Evolutionary conservation across 371 early-diverging fungal species (phyloP).

Genomic region (Mortierella sp.): DNA sequence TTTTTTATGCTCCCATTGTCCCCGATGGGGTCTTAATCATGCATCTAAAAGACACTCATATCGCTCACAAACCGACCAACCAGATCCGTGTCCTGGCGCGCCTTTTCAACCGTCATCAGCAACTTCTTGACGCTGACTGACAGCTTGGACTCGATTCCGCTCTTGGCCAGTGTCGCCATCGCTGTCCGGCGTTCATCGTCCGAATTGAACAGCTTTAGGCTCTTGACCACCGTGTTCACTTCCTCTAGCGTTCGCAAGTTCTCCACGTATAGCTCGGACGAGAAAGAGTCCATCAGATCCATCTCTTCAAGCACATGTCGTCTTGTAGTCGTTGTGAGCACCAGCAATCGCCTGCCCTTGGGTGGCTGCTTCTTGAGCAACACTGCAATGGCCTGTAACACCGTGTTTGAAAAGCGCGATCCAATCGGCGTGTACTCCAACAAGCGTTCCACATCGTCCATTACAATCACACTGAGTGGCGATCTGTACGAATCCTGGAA

Average conservation of each 20-base stretch:
- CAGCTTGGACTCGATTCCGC: constrained; percentile 69
- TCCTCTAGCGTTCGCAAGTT: constrained; percentile 72
- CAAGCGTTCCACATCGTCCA: constrained; percentile 98
- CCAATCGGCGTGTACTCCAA: constrained; percentile 99
- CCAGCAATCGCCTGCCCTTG: constrained; percentile 83
- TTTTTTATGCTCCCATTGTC: background rate
- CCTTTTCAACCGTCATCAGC: constrained; percentile 90
- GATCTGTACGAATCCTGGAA: constrained; percentile 99
- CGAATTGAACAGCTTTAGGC: constrained; percentile 65
- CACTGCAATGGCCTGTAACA: constrained; percentile 96
- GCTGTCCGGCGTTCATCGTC: constrained; percentile 68
- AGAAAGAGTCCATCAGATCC: constrained; percentile 90
- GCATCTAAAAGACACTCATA: constrained; percentile 45
- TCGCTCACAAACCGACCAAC: constrained; percentile 70
- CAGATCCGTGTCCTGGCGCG: constrained; percentile 80
- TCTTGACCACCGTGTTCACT: constrained; percentile 79
- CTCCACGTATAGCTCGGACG: constrained; percentile 85
- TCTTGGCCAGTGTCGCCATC: constrained; percentile 62
- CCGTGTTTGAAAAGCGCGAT: constrained; percentile 96
- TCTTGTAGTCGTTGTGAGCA: constrained; percentile 89
- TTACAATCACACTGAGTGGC: constrained; percentile 93
- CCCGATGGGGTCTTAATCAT: no score
- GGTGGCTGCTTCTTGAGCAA: constrained; percentile 93
- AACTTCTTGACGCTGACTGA: constrained; percentile 93
- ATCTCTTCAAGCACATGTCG: constrained; percentile 85